Conservation (phyloP, 1,284 basidiomycete species). For the Pyrrhoderma noxium region DNA sequence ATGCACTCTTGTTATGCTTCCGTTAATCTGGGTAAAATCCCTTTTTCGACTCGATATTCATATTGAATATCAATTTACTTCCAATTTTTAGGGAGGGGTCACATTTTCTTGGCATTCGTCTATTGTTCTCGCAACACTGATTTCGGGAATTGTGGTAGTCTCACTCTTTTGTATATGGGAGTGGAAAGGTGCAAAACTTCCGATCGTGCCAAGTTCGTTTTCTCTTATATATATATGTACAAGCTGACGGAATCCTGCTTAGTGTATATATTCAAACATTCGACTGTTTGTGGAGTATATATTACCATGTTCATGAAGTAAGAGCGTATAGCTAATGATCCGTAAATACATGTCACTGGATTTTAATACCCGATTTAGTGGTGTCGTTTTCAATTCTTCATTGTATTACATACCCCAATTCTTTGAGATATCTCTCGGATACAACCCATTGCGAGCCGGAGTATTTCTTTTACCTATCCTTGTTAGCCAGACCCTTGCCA, state of each 20-base stretch:
- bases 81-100: slow-evolving; percentile 46
- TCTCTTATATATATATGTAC: not conserved
- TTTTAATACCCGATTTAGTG: slow-evolving; percentile 1
- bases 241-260: not conserved
- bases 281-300: slow-evolving; percentile 65
- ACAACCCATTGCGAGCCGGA: slow-evolving; percentile 11
- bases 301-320: slow-evolving; percentile 62
- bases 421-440: slow-evolving; percentile 16
- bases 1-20: slow-evolving; percentile 58
- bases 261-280: slow-evolving; percentile 68
- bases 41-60: not conserved
- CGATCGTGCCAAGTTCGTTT: slow-evolving; percentile 57
- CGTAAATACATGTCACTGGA: not conserved
- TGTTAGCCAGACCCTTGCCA: slow-evolving; percentile 14
- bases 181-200: slow-evolving; percentile 59
- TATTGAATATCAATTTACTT: not conserved
- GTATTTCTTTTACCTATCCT: slow-evolving; percentile 16
- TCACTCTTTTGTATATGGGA: slow-evolving; percentile 65
- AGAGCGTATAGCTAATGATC: slow-evolving; percentile 18
- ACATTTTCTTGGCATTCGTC: slow-evolving; percentile 64
- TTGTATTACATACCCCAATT: slow-evolving; percentile 17
- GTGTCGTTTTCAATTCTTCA: slow-evolving; percentile 16
- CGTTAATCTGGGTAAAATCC: slow-evolving; percentile 63
- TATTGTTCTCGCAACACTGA: slow-evolving; percentile 53
- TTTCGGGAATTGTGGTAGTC: slow-evolving; percentile 48